Percentiles rank a stretch among this genome's conserved stretches.
Conservation (phyloP, 345 rosid genomes). For the Camelina laxa region DNA sequence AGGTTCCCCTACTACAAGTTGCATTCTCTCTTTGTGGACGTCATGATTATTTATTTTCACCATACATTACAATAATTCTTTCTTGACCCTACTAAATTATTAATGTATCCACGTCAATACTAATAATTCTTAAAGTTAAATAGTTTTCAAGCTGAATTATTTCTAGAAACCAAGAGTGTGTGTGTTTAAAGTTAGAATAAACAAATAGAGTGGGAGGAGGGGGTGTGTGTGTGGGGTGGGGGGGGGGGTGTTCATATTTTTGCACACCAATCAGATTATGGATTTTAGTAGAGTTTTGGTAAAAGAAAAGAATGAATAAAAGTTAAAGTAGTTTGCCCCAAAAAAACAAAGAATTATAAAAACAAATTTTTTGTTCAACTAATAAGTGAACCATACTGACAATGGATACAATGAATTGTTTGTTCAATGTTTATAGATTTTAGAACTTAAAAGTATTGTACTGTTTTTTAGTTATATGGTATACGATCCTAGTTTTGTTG, state of each 20-base stretch:
- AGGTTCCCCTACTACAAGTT: slow-evolving; percentile 32
- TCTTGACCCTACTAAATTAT: slow-evolving; percentile 26
- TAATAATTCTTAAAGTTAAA: background rate
- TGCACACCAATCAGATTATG: background rate
- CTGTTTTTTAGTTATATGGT: slow-evolving; percentile 3
- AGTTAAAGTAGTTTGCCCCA: background rate
- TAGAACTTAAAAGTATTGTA: background rate
- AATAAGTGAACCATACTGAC: background rate
- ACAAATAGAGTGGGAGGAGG: background rate
- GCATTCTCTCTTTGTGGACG: slow-evolving; percentile 29
- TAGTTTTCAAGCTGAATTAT: background rate
- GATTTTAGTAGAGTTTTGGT: background rate
- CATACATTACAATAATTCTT: slow-evolving; percentile 29
- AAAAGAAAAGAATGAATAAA: background rate
- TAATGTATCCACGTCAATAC: slow-evolving; percentile 7
- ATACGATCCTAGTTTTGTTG: slow-evolving; percentile 14
- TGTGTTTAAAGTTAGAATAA: background rate
- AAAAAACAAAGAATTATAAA: background rate
- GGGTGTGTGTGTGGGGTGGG: no score
- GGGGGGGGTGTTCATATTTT: no score
- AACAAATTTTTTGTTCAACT: background rate
- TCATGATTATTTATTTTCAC: slow-evolving; percentile 20
- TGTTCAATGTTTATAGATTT: background rate
- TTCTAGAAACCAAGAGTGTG: slow-evolving; percentile 29
- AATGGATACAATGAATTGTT: background rate